Base-by-base conservation (phyloP, 345 rosid genomes). In the Gossypium raimondii region DNA sequence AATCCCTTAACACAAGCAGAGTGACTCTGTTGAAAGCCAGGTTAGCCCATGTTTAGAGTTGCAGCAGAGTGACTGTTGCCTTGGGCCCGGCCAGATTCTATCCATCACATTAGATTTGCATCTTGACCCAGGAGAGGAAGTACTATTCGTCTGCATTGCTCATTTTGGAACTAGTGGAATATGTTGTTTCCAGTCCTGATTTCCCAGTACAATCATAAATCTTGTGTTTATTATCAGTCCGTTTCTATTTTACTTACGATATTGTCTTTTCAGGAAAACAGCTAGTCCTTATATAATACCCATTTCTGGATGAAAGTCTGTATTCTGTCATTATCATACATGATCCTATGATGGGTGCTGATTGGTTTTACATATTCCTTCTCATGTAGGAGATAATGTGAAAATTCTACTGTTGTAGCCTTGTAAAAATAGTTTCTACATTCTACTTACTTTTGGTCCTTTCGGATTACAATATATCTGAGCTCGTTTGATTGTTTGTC, bases 401-500 rank as follows among this genome's bases (percentile, higher is more conserved):
- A 7, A 51, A 58, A 43, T 29, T 47, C n/a, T 17, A n/a, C n/a
- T 62, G 20, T 56, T 25, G 61, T 34, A 51, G 56, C 60, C 13
- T 56, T 20, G 60, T 56, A 20, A 10, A 61, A 27, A 7, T 44
- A 18, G 57, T 56, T 20, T 69, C 20, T 38, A 34, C 11, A 41
- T 45, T 9, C 9, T 41, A 64, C 29, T 14, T 24, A 29, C 10
- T 48, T 47, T 10, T 3, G 61, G 4, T 10, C 14, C 22, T 59
- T 3, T 59, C 2, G 14, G 63, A 47, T 9, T 29, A 22, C 18
- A 11, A 43, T 47, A 43, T 47, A 72, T 55, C 65, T 77, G 18
- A 70, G 72, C 14, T 41, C 3, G 47, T 57, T 59, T 61, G 44
- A 64, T 70, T 59, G 17, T 47, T 69, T 74, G 52, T 76, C 58